Base-by-base conservation (phyloP, 495 filamentous ascomycete genomes). In the Aspergillus leporis region DNA sequence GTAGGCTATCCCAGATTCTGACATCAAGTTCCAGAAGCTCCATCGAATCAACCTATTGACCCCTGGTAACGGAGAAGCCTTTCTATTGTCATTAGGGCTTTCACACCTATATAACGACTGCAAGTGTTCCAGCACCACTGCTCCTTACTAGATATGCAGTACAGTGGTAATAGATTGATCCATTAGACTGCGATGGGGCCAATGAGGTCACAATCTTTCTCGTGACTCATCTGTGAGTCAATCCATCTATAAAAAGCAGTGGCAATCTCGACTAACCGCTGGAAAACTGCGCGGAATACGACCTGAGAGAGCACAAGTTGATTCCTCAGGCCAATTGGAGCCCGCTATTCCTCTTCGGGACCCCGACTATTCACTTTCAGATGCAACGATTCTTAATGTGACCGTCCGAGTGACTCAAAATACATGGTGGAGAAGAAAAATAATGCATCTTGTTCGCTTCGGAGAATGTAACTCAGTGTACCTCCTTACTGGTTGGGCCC, bases 271-370 rank as follows among this genome's bases (percentile, higher is more conserved):
- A 30, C 36, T 19, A 18, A 18, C 4, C 10, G 30, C 9, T 16
- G n/a, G 14, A 51, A 34, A n/a, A 10, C 14, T 4, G 7, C 13
- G 34, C 5, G 1, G 8, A 54, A 40, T 34, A 22, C 31, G 34
- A 53, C 32, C 14, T 41, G 18, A 21, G 40, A 7, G n/a, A n/a
- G n/a, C 40, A 18, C 16, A 6, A 9, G 40, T 43, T 23, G 38
- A 43, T 54, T 54, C 52, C 52, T 54, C 52, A 54, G 52, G 52
- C 52, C 52, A 54, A 46, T 19, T 21, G 14, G 12, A 18, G 8
- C 14, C n/a, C 40, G 46, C 65, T 63, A 67, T 63, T 66, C 72
- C 72, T 21, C 32, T 65, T 74, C 61, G 10, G 68, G 72, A 67
- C 59, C 72, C 72, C 72, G 72, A 70, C 62, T 25, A 3, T 50